These are phyloP conservation scores for Penicillium parvum DNA, from an alignment of 495 filamentous ascomycete species.

Conservation along the genomic window DNA sequence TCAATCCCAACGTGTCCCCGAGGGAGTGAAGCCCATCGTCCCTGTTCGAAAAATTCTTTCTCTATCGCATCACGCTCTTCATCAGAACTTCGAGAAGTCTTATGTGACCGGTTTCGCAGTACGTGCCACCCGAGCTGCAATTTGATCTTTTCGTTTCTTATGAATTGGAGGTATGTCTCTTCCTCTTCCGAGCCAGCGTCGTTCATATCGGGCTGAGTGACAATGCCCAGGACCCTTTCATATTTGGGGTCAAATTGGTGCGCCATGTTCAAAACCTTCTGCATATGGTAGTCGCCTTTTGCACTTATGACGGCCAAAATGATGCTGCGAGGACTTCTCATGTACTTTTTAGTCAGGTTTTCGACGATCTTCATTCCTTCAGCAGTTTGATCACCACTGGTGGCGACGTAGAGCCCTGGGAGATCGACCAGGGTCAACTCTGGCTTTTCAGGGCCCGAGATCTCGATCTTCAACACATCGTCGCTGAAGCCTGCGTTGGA, in stretches of 20 bases:
- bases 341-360: conserved; percentile 54
- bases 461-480: conserved; percentile 62
- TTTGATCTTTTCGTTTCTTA: conserved; percentile 45
- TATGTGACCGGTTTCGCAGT: conserved; percentile 43
- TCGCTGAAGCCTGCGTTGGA: conserved; percentile 39
- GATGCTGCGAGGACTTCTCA: conserved; percentile 52
- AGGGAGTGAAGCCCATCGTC: conserved; percentile 43
- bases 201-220: conserved; percentile 44
- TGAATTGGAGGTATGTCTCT: conserved; percentile 47
- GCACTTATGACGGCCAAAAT: conserved; percentile 61
- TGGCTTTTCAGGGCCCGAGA: conserved; percentile 52
- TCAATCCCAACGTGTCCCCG: conserved; percentile 44
- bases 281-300: conserved; percentile 45
- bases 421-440: conserved; percentile 67
- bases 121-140: conserved; percentile 49
- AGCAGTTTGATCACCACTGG: conserved; percentile 27
- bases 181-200: conserved; percentile 35
- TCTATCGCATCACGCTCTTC: conserved; percentile 35
- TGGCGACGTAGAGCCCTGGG: conserved; percentile 54
- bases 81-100: conserved; percentile 34
- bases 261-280: conserved; percentile 38
- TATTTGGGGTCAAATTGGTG: conserved; percentile 12
- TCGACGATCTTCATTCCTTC: conserved; percentile 43
- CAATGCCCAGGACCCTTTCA: conserved; percentile 46
- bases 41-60: conserved; percentile 39